Evolutionary conservation across 1,139 yeast genomes (phyloP).

Genomic region (Lodderomyces jiufengensis): DNA sequence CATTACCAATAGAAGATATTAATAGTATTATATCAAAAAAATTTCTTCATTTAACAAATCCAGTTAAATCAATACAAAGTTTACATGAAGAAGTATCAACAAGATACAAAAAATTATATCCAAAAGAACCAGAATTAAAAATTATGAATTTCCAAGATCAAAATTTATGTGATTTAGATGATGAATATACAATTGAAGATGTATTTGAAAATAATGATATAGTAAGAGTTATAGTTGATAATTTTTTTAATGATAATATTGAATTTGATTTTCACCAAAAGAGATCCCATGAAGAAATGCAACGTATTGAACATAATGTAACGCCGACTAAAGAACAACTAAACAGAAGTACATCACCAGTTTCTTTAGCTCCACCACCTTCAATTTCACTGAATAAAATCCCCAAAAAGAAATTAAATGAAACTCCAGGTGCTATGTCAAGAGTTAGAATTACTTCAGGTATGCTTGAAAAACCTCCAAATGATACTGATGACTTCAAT

Average conservation of each 20-base stretch:
- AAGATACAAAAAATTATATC: slow-evolving; percentile 52
- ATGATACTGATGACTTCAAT: slow-evolving; percentile 1
- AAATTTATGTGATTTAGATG: slow-evolving; percentile 70
- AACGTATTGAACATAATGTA: slow-evolving; percentile 20
- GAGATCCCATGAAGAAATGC: slow-evolving; percentile 1
- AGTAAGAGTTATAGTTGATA: slow-evolving; percentile 51
- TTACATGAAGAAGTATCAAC: slow-evolving; percentile 46
- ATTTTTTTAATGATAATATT: slow-evolving; percentile 7
- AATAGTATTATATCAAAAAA: slow-evolving; percentile 27
- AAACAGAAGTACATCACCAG: slow-evolving; percentile 12
- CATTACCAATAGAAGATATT: slow-evolving; percentile 15
- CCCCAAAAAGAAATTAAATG: slow-evolving; percentile 23
- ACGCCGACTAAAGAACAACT: slow-evolving; percentile 5
- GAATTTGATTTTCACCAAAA: not conserved
- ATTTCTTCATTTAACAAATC: slow-evolving; percentile 60
- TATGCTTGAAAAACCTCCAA: slow-evolving; percentile 45
- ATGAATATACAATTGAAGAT: slow-evolving; percentile 58
- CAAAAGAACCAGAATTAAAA: slow-evolving; percentile 49
- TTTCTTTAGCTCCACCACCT: slow-evolving; percentile 37
- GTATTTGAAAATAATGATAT: slow-evolving; percentile 53
- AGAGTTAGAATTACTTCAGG: slow-evolving; percentile 60
- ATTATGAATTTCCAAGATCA: slow-evolving; percentile 61
- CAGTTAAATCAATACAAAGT: slow-evolving; percentile 39
- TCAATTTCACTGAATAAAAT: slow-evolving; percentile 19
- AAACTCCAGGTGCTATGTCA: slow-evolving; percentile 12